Evolutionary conservation across 108 stramenopile genomes (phyloP), one percentile per base, ranked within the genome.

Genomic region (Cyclotella distinguenda): DNA sequence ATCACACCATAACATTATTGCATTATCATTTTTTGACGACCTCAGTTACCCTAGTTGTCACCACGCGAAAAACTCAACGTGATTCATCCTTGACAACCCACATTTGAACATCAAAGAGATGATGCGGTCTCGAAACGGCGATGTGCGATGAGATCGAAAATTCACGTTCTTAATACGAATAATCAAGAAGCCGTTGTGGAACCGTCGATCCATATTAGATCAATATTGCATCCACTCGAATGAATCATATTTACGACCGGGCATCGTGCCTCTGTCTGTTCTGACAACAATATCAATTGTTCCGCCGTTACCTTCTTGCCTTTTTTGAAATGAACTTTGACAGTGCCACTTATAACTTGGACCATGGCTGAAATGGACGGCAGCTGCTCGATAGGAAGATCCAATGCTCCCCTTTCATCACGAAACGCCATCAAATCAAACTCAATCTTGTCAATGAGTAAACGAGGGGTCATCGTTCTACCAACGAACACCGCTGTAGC

Each of bases 221-320:
- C 73, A 58, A 93, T 84, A 0, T 8, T 48, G 66, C 89, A 90
- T 1, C 92, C 92, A 73, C 86, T 88, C 0, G 79, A 57, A 23
- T 71, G 39, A 22, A 93, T 82, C 92, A 93, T 90, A 59, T 82
- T 90, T 42, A 87, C 88, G 11, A 93, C 81, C 4, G 92, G 92
- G 61, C 92, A 93, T 18, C 92, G 50, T 34, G 61, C 58, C 67
- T 90, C 87, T n/a, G 88, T 88, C 56, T 89, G 86, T 40, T 85
- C 72, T 44, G 64, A 68, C 34, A 93, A 49, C 10, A 83, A n/a
- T 6, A 57, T 9, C 4, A 90, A 23, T 59, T 87, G 64, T 8
- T 85, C 74, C n/a, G 23, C 35, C 0, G 74, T 28, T 40, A 60
- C 36, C 60, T 6, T 44, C 8, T 34, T 35, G 16, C 60, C 62